A percentile compares a stretch with the other conserved stretches of the same genome.
Conservation (phyloP, 495 filamentous ascomycete genomes). For the Collariella sp. region DNA sequence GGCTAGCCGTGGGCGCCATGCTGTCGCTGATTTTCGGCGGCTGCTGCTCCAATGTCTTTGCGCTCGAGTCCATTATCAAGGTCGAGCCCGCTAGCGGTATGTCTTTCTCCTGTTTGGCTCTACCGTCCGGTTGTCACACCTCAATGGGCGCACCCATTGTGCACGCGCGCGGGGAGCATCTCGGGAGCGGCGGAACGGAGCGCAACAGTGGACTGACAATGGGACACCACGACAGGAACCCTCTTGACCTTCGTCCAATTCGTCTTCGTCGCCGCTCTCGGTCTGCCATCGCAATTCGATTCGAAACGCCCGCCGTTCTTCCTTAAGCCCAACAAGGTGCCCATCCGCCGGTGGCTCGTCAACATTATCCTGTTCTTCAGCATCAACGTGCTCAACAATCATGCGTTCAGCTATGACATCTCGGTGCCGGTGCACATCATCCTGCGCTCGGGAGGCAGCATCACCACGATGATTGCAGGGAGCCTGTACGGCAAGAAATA, state of each 20-base stretch:
- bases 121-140: background rate
- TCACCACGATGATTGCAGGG: slow-evolving; percentile 84
- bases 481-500: slow-evolving; percentile 79
- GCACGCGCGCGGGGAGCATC: background rate
- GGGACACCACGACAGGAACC: slow-evolving; percentile 47
- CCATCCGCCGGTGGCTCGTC: slow-evolving; percentile 72
- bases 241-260: slow-evolving; percentile 95
- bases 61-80: slow-evolving; percentile 93
- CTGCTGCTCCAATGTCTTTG: slow-evolving; percentile 97
- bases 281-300: slow-evolving; percentile 64
- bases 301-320: slow-evolving; percentile 52
- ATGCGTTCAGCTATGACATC: slow-evolving; percentile 94
- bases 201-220: background rate
- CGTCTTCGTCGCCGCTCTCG: slow-evolving; percentile 68
- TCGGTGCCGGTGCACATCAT: slow-evolving; percentile 97
- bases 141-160: background rate
- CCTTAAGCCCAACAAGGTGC: slow-evolving; percentile 69
- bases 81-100: slow-evolving; percentile 55
- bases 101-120: slow-evolving; percentile 3
- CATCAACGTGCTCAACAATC: slow-evolving; percentile 94
- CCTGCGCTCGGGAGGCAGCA: slow-evolving; percentile 85
- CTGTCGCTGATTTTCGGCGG: slow-evolving; percentile 90
- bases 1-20: slow-evolving; percentile 62
- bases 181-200: background rate
- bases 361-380: slow-evolving; percentile 87